Percentiles rank a stretch among this genome's conserved stretches.
Conservation (phyloP, 352 stramenopile genomes). For the Pythium rishiriense region DNA sequence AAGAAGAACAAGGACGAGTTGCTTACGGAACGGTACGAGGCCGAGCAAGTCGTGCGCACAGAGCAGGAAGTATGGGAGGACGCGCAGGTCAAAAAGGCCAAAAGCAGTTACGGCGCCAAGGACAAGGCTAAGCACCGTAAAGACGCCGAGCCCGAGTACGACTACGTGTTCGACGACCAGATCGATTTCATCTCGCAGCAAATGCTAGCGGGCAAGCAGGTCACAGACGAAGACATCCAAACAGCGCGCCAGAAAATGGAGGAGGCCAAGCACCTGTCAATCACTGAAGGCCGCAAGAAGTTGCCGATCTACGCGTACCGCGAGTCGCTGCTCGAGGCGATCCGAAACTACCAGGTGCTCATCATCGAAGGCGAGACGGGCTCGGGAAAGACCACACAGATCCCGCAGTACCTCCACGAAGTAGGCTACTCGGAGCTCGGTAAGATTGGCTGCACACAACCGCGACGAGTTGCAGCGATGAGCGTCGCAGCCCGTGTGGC, state of each 20-base stretch:
- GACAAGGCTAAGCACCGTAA: conserved; percentile 51
- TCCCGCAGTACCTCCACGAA: conserved; percentile 97
- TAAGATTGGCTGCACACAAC: conserved; percentile 95
- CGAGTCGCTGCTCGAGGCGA: conserved; percentile 96
- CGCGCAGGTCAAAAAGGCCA: conserved; percentile 92
- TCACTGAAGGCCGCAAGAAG: conserved; percentile 94
- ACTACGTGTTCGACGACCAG: conserved; percentile 98
- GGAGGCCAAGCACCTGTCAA: conserved; percentile 90
- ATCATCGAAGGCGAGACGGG: conserved; percentile 93
- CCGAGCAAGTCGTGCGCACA: conserved; percentile 91
- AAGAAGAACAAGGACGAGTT: conserved; percentile 93
- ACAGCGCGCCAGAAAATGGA: conserved; percentile 73
- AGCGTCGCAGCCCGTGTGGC: conserved; percentile 98
- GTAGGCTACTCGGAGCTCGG: conserved; percentile 97
- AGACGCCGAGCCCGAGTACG: conserved; percentile 88
- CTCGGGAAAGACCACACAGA: conserved; percentile 98
- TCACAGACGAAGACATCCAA: conserved; percentile 80
- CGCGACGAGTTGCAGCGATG: conserved; percentile 98
- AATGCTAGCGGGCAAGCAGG: conserved; percentile 82
- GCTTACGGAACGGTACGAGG: conserved; percentile 94
- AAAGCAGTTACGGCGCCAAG: conserved; percentile 56
- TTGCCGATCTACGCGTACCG: conserved; percentile 98
- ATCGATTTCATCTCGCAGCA: conserved; percentile 98
- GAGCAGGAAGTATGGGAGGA: conserved; percentile 99
- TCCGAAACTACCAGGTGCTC: conserved; percentile 92